Base-by-base conservation (phyloP, 1,284 basidiomycete genomes). In the Ustilago tritici region DNA sequence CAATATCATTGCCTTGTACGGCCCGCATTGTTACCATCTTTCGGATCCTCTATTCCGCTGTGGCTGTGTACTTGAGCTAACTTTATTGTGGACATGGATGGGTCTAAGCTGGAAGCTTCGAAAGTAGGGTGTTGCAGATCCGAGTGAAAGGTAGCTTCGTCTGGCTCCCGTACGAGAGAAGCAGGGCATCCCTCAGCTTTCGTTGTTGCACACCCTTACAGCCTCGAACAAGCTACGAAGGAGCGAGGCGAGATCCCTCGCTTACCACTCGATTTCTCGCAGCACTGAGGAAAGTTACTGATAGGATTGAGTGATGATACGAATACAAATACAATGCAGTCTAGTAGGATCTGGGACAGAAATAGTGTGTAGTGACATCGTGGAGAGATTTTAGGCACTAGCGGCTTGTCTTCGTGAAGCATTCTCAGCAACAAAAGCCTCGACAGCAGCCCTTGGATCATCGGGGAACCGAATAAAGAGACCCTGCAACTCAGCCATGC, bases 401-500 rank as follows among this genome's bases (percentile, higher is more conserved):
- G 49, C 34, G 31, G 54, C 32, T n/a, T 36, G 49, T 32, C 70
- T 53, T 41, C 61, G 38, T 8, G 31, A 40, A 15, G 57, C 65
- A 36, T 65, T 73, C 41, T 72, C 74, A 10, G 28, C 36, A 15
- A 69, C 32, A 46, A 82, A 82, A 1, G 82, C 83, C 10, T 71
- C 64, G 34, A 84, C 70, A n/a, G 84, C 82, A 5, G 66, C 76
- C 11, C 53, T 52, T 2, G 82, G 79, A 49, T 84, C 78, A 28
- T 84, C 81, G 2, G 84, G 82, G 61, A 81, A 84, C 41, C 83
- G 79, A 53, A 86, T 86, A 63, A 86, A 86, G 23, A 84, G 81
- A 31, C 84, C 84, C 52, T 86, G 84, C 62, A 86, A 60, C 67
- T 86, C 84, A 2, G 84, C 84, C 84, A 86, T 86, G 61, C 83